Evolutionary conservation across 371 early-diverging fungal genomes (phyloP), one percentile per base, ranked within the genome.

Genomic region (Neoconidiobolus thromboides): DNA sequence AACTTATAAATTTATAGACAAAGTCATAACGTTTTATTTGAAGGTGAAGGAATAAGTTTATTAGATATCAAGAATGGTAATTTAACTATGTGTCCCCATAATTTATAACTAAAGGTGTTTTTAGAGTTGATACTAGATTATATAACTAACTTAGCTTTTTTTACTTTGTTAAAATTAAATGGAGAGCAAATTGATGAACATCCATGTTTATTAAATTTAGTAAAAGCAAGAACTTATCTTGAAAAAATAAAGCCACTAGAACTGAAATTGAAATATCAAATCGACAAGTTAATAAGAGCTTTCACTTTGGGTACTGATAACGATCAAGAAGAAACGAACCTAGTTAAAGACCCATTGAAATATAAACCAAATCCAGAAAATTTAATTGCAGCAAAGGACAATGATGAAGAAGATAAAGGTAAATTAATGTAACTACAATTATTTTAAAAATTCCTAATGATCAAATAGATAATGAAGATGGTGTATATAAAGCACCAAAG

Each of bases 221-320:
- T 93, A 5, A 87, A 91, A 66, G 71, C 82, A 39, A 78, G 96
- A 12, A 81, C 86, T 2, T 75, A 89, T 36, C 67, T 96, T 36
- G 97, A 96, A 62, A 88, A 87, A 68, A 88, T 92, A 72, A 86
- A 86, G 66, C 97, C 96, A 0, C 71, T 96, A 43, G 97, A 96
- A 72, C 77, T 76, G 55, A 88, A 92, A 63, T 77, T 96, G 48
- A 88, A 90, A 71, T 96, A 94, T 71, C 96, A 93, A 75, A 88
- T 96, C 62, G 94, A 94, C 66, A 95, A 94, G 72, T 76, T 96
- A 38, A 79, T 95, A n/a, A 77, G 85, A 48, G 74, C 80, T 5
- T 81, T 88, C 10, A 76, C 77, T 3, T 67, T 80, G 37, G 79
- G 26, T 40, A 78, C 73, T 9, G 68, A 26, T 26, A 26, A 26